Conservation (phyloP, 441 rosid genomes). For the Cnidoscolus chayamansa region DNA sequence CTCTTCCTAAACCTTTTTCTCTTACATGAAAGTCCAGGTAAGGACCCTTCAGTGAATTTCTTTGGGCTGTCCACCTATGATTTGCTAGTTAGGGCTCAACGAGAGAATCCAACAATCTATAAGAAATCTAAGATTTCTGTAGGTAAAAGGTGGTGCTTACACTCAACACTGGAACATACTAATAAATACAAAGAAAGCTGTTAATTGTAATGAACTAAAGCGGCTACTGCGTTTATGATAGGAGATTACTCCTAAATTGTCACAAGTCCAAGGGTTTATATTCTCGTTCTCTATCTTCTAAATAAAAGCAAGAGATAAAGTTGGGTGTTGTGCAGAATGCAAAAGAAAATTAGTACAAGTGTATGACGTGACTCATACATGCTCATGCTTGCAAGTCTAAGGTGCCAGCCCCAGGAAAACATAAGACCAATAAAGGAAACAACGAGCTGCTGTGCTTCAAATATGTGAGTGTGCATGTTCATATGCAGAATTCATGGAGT, state of each 20-base stretch:
- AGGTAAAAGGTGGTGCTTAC: too few relatives aligned
- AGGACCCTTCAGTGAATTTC: too few relatives aligned
- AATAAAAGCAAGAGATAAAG: background rate
- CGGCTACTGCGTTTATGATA: slow-evolving; percentile 39
- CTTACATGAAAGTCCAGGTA: too few relatives aligned
- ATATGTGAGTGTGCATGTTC: background rate
- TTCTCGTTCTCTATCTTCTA: background rate
- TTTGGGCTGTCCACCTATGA: too few relatives aligned
- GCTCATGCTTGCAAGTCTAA: background rate
- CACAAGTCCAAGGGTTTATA: background rate
- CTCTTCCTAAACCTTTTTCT: too few relatives aligned
- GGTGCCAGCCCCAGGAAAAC: background rate
- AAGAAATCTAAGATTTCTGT: too few relatives aligned
- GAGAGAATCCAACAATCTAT: too few relatives aligned
- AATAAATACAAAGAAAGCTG: too few relatives aligned
- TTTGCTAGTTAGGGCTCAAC: too few relatives aligned
- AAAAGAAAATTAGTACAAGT: background rate
- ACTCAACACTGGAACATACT: too few relatives aligned
- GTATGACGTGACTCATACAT: background rate
- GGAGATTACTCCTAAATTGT: slow-evolving; percentile 56
- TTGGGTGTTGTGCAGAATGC: too few relatives aligned
- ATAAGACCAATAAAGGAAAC: background rate
- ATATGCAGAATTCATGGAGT: background rate
- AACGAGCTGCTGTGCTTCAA: too few relatives aligned
- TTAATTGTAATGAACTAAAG: background rate